Percentiles rank a stretch among this genome's conserved stretches.
Conservation (phyloP, 1,284 basidiomycete species). For the Apiotrichum siamense region DNA sequence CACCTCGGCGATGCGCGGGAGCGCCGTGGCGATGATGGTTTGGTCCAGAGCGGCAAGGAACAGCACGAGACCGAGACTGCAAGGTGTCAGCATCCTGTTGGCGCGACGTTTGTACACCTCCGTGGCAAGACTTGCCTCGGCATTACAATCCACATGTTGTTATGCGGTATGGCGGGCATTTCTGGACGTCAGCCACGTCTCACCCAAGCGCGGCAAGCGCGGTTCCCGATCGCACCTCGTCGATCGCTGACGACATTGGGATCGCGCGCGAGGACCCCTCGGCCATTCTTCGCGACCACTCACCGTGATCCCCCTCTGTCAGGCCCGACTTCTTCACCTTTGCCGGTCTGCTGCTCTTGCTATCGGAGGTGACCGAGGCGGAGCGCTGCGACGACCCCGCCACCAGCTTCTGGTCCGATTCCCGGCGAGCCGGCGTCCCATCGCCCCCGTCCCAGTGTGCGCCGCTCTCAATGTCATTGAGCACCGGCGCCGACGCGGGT, state of each 20-base stretch:
- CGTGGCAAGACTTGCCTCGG: conserved; percentile 4
- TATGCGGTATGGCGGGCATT: conserved; percentile 26
- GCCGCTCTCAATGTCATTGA: conserved; percentile 19
- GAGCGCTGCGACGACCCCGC: too few species aligned
- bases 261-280: not conserved
- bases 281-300: not conserved
- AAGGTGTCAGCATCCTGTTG: not conserved
- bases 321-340: conserved; percentile 5
- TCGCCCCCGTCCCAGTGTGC: too few species aligned
- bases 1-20: conserved; percentile 29
- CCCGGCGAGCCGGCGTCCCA: too few species aligned
- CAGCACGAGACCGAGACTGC: conserved; percentile 35
- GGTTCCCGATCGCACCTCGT: too few species aligned
- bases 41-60: conserved; percentile 42
- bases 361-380: too few species aligned
- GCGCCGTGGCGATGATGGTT: conserved; percentile 36
- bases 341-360: not conserved
- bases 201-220: not conserved
- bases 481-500: conserved; percentile 8
- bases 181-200: conserved; percentile 22
- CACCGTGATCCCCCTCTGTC: conserved; percentile 17
- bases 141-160: conserved; percentile 32
- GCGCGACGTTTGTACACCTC: too few species aligned
- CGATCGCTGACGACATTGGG: too few species aligned
- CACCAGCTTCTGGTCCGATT: too few species aligned